phyloP scores from a whole-genome alignment of 257 asterid genomes.

The Solanum raphanifolium region DNA sequence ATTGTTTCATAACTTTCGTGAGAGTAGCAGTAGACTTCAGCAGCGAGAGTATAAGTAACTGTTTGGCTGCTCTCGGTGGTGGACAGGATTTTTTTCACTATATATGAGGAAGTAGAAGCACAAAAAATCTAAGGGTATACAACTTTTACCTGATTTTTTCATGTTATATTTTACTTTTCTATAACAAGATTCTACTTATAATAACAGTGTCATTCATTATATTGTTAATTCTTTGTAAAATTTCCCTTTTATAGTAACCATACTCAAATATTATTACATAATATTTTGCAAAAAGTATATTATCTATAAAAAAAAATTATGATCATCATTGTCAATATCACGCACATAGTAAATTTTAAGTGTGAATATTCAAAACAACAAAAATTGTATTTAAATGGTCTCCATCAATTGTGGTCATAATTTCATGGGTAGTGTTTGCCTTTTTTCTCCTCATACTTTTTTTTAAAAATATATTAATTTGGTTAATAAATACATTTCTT shows the following conservation, averaged over 20 bases:
- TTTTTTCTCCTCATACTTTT: neutral
- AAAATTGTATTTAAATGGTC: no score
- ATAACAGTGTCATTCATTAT: neutral
- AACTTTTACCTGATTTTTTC: neutral
- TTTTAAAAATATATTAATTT: no score
- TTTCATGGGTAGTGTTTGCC: neutral
- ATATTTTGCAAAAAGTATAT: no score
- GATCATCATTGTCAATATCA: no score
- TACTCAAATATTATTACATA: neutral
- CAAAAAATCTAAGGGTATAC: fast-evolving
- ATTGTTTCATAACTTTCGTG: neutral
- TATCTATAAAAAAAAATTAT: no score
- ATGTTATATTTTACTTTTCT: neutral
- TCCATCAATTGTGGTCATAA: neutral
- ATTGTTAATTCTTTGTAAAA: neutral
- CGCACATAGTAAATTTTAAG: no score
- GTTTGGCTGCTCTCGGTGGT: neutral
- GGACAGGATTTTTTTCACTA: neutral
- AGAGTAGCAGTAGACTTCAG: neutral
- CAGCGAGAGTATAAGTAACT: neutral
- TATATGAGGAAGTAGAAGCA: neutral
- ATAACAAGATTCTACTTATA: no score
- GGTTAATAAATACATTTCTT: neutral
- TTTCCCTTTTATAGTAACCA: no score
- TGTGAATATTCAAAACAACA: no score